phyloP scores from a whole-genome alignment of 129 eudicot genomes.

The Tagetes erecta region DNA sequence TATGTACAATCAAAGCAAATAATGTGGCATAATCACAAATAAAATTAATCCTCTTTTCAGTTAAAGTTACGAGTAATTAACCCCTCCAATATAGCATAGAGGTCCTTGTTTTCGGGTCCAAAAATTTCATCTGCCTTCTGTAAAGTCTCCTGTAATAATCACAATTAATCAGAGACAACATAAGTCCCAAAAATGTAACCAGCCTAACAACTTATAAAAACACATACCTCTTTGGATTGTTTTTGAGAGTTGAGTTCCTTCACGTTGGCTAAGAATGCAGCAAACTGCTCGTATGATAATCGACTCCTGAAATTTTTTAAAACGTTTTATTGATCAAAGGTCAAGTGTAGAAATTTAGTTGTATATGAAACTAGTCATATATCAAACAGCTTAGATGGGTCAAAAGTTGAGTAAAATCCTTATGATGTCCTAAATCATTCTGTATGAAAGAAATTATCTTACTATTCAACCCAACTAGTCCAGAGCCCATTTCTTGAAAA shows the following conservation, averaged over 20 bases:
- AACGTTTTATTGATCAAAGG: too few species aligned
- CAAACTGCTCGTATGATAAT: slow-evolving; percentile 89
- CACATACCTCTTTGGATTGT: slow-evolving; percentile 83
- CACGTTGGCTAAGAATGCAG: slow-evolving; percentile 89
- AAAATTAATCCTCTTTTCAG: slow-evolving; percentile 21
- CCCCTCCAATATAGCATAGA: slow-evolving; percentile 77
- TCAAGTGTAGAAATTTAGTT: neutral
- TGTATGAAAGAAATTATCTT: neutral
- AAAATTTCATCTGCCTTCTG: slow-evolving; percentile 88
- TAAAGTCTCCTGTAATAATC: slow-evolving; percentile 62
- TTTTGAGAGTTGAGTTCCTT: slow-evolving; percentile 92
- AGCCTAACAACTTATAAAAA: neutral
- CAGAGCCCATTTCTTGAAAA: neutral
- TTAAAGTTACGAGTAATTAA: slow-evolving; percentile 73
- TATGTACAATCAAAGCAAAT: slow-evolving; percentile 27
- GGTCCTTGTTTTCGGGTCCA: slow-evolving; percentile 90
- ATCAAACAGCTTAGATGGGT: neutral
- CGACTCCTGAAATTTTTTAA: slow-evolving; percentile 56
- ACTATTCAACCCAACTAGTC: neutral
- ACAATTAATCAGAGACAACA: slow-evolving; percentile 6
- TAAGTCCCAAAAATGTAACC: neutral
- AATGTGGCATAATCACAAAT: slow-evolving; percentile 12
- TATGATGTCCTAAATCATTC: neutral
- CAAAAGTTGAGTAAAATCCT: neutral
- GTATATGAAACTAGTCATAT: neutral